Percentiles rank a stretch among this genome's conserved stretches.
Conservation (phyloP, 257 asterid genomes). For the Apocynum venetum region DNA sequence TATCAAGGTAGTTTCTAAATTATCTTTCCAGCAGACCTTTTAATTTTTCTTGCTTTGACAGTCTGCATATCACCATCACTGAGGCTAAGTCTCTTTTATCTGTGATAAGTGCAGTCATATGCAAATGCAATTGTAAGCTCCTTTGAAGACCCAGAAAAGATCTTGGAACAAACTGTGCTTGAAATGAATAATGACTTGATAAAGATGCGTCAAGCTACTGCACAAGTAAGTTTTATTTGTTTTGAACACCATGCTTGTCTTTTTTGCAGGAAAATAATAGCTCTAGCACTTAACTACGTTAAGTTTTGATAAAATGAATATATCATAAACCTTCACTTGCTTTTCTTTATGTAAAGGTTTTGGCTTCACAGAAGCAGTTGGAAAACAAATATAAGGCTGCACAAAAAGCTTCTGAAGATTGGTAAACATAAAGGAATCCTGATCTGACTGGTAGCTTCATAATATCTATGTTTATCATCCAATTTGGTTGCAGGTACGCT, state of each 20-base stretch:
- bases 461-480: slow-evolving; percentile 17
- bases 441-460: slow-evolving; percentile 16
- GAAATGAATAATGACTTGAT: slow-evolving; percentile 92
- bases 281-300: not conserved
- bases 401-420: slow-evolving; percentile 87
- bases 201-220: slow-evolving; percentile 98
- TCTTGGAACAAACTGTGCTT: slow-evolving; percentile 84
- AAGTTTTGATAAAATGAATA: slow-evolving; percentile 14
- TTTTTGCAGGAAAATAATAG: not conserved
- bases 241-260: slow-evolving; percentile 5
- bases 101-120: slow-evolving; percentile 48
- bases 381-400: slow-evolving; percentile 88
- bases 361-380: slow-evolving; percentile 96
- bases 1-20: slow-evolving; percentile 57
- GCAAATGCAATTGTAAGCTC: slow-evolving; percentile 85
- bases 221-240: slow-evolving; percentile 56
- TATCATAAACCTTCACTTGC: not conserved
- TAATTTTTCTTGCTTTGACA: slow-evolving; percentile 13
- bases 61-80: slow-evolving; percentile 20
- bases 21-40: slow-evolving; percentile 12
- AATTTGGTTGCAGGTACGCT: slow-evolving; percentile 65
- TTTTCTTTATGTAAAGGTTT: slow-evolving; percentile 48
- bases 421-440: slow-evolving; percentile 43
- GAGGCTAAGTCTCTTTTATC: slow-evolving; percentile 10
- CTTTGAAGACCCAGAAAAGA: slow-evolving; percentile 96